Base-by-base conservation (phyloP, 2,329 filamentous ascomycete genomes). In the Ophiostoma australiae region DNA sequence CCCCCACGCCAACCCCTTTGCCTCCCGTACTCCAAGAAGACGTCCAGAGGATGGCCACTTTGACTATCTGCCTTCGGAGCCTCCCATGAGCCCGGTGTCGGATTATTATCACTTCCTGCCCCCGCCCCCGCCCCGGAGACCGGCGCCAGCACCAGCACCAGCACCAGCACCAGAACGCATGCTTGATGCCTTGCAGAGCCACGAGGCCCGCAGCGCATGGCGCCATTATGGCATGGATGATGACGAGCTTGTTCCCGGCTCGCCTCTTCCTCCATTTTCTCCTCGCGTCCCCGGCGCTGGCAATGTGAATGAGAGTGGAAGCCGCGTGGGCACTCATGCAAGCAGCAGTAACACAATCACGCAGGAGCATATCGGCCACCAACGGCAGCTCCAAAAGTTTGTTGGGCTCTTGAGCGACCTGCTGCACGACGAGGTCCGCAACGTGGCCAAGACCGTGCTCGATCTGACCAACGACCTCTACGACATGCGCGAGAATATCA, bases 391-490 rank as follows among this genome's bases (percentile, higher is more conserved):
- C 6, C 67, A 52, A 44, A 17, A 35, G 41, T 55, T n/a, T 35
- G 44, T 55, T 11, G 27, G 41, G 13, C 39, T 68, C 5, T 17
- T 52, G 27, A 55, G 23, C 13, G 41, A 52, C 17, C 13, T 52
- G 7, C 13, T 52, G 41, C 41, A 68, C 23, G 23, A 15, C 27
- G 67, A 68, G 67, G 67, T 68, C 15, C 67, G 41, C 41, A 68
- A 35, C 8, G 15, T 68, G 23, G 27, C 23, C 67, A 68, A 17
- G 67, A 35, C 39, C 6, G 41, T 68, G 67, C 27, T 48, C 4
- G 66, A 55, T 1, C 35, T 66, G 35, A 66, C 63, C 33, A 39
- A 39, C 33, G 33, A 39, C 35, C 20, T 66, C 35, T 23, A 39
- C 35, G 33, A 23, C 17, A 39, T 66, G 63, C 63, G 63, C n/a